Percentiles rank a stretch among this genome's conserved stretches.
Evolutionary conservation across 2,329 filamentous ascomycete genomes (phyloP).

Genomic region (Xylaria sp.): DNA sequence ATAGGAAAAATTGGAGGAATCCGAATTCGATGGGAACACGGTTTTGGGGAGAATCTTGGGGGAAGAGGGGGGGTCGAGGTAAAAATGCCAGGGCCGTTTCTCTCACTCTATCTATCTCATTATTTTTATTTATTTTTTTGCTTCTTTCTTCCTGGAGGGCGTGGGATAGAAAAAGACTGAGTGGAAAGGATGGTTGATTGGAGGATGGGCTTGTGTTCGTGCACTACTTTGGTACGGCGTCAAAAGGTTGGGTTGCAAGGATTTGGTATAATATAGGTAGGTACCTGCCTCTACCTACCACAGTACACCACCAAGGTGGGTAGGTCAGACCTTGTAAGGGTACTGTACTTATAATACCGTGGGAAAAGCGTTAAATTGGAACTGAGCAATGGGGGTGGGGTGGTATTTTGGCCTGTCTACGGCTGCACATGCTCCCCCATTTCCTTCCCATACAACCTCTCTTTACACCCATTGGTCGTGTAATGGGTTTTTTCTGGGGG

Average conservation of each 20-base stretch:
- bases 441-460: slow-evolving; percentile 1
- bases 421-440: slow-evolving; percentile 13
- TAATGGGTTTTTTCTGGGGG: neutral
- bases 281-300: neutral
- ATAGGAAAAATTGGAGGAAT: slow-evolving; percentile 28
- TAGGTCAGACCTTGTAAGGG: slow-evolving; percentile 4
- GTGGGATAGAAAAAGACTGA: slow-evolving; percentile 27
- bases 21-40: slow-evolving; percentile 8
- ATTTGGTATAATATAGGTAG: slow-evolving; percentile 8
- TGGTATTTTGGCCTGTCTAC: slow-evolving; percentile 1
- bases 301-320: neutral
- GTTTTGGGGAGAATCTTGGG: slow-evolving; percentile 23
- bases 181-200: slow-evolving; percentile 32
- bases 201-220: slow-evolving; percentile 26
- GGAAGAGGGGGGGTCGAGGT: slow-evolving; percentile 26
- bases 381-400: slow-evolving; percentile 3
- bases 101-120: slow-evolving; percentile 14
- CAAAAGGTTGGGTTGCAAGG: slow-evolving; percentile 33
- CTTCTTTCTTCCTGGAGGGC: slow-evolving; percentile 19
- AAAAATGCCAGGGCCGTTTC: slow-evolving; percentile 21
- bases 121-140: slow-evolving; percentile 6
- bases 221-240: slow-evolving; percentile 26
- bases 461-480: slow-evolving; percentile 9
- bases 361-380: slow-evolving; percentile 12
- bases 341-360: slow-evolving; percentile 4